Conservation (phyloP, 108 stramenopile species). For the Cyclotella atomus region DNA sequence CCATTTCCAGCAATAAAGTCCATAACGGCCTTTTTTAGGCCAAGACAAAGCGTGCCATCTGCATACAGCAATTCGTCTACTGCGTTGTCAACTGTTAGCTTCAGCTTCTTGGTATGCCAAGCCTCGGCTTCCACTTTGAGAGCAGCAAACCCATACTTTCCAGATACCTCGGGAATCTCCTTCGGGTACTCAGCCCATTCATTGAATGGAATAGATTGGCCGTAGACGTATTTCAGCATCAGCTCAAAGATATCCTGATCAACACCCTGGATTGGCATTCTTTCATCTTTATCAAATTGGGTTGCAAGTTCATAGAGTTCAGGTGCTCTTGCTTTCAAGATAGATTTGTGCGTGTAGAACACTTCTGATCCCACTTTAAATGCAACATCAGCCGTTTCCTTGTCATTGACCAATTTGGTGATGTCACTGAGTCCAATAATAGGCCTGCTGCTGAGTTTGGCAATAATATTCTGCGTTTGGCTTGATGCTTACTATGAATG, state of each 20-base stretch:
- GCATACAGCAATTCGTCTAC: neutral
- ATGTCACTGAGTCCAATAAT: neutral
- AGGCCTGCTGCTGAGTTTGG: neutral
- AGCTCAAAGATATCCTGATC: neutral
- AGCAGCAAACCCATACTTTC: neutral
- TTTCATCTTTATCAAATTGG: neutral
- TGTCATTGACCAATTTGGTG: neutral
- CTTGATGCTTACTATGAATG: neutral
- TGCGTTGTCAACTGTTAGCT: neutral
- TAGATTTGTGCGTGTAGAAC: conserved; percentile 9
- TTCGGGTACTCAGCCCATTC: neutral
- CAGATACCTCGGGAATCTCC: neutral
- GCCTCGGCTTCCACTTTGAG: neutral
- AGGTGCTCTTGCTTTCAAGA: conserved; percentile 8
- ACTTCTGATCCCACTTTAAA: neutral
- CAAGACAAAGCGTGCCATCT: neutral
- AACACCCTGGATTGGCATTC: neutral
- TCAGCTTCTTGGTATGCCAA: neutral
- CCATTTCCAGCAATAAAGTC: neutral
- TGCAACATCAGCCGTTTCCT: neutral
- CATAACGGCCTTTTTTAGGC: conserved; percentile 5
- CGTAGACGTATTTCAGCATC: neutral
- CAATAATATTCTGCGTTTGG: neutral
- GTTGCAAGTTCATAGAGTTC: conserved; percentile 1
- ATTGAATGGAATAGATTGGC: neutral